Evolutionary conservation across 2,329 filamentous ascomycete genomes (phyloP).

Genomic region (Myotisia sp.): DNA sequence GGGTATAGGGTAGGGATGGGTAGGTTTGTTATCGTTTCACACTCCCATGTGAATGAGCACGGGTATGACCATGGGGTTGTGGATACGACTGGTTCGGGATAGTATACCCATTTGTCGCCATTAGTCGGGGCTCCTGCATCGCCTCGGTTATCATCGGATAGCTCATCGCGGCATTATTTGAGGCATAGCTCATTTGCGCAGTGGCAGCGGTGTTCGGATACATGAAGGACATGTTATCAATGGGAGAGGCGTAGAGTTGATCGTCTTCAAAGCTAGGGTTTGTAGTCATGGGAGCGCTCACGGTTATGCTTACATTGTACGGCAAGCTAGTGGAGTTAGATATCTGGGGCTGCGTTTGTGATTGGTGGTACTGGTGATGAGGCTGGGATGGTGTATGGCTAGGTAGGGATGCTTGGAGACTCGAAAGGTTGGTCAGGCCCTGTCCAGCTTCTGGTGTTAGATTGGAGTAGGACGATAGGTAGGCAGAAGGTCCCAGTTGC

Average conservation of each 20-base stretch:
- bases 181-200: neutral
- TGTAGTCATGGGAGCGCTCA: neutral
- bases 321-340: neutral
- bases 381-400: neutral
- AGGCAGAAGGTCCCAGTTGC: neutral
- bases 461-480: neutral
- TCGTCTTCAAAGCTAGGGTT: conserved; percentile 1
- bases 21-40: too few relatives aligned
- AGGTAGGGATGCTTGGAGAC: neutral
- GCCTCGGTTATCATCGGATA: conserved; percentile 1
- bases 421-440: too few relatives aligned
- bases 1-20: too few relatives aligned
- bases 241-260: conserved; percentile 2
- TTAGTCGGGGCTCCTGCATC: neutral
- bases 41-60: too few relatives aligned
- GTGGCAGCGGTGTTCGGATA: neutral
- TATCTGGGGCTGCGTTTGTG: neutral
- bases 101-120: too few relatives aligned
- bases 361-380: too few relatives aligned
- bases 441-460: neutral
- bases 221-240: conserved; percentile 2
- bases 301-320: conserved; percentile 1
- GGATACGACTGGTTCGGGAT: too few relatives aligned
- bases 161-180: neutral
- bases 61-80: too few relatives aligned